Percentiles rank a stretch among this genome's conserved stretches.
Conservation (phyloP, 2,329 filamentous ascomycete species). For the Colletotrichum sp. region DNA sequence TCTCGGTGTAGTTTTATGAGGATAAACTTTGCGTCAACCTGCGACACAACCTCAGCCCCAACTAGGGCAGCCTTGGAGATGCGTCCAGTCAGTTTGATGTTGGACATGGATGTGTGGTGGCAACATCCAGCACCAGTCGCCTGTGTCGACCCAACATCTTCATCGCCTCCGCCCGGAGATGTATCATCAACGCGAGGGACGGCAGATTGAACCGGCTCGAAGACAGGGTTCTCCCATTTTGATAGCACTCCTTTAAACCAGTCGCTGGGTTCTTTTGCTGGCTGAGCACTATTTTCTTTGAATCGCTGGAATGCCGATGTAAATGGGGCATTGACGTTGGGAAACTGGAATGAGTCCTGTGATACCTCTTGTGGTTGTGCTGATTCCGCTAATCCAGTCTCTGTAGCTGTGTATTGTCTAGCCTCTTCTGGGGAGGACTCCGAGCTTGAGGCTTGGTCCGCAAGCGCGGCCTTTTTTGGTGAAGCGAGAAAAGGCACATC, state of each 20-base stretch:
- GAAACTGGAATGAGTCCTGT: not conserved
- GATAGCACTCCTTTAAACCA: slow-evolving; percentile 69
- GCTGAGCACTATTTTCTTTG: not conserved
- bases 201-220: slow-evolving; percentile 52
- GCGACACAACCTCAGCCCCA: slow-evolving; percentile 71
- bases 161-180: slow-evolving; percentile 7
- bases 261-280: slow-evolving; percentile 30
- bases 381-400: not conserved
- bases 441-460: not conserved
- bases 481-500: slow-evolving; percentile 26
- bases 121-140: not conserved
- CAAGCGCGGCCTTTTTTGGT: not conserved
- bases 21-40: slow-evolving; percentile 92
- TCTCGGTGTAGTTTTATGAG: slow-evolving; percentile 61
- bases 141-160: not conserved
- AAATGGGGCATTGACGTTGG: not conserved
- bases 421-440: not conserved
- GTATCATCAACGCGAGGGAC: slow-evolving; percentile 47
- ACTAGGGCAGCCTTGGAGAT: slow-evolving; percentile 68
- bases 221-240: slow-evolving; percentile 79
- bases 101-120: not conserved
- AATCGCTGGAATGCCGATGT: not conserved
- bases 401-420: not conserved
- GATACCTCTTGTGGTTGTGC: not conserved
- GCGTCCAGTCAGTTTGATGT: slow-evolving; percentile 36